Evolutionary conservation across 2,329 filamentous ascomycete genomes (phyloP).

Genomic region (Pseudogymnoascus pannorum): DNA sequence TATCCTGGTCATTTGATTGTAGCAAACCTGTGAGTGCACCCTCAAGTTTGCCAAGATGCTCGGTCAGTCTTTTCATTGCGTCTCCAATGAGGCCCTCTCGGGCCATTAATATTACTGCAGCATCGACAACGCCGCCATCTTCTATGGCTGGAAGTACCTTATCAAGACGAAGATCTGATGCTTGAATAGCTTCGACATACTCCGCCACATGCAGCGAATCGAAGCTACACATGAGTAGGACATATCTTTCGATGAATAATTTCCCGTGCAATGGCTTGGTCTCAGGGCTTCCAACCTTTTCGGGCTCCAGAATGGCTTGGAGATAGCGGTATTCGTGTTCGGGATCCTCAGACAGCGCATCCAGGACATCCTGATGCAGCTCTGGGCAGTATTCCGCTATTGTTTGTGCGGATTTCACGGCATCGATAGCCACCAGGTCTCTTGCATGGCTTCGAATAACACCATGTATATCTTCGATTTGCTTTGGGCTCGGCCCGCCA

Average conservation of each 20-base stretch:
- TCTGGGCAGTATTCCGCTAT: constrained; percentile 49
- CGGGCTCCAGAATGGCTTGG: constrained; percentile 64
- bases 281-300: constrained; percentile 30
- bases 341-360: constrained; percentile 44
- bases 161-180: constrained; percentile 71
- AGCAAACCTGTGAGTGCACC: constrained; percentile 70
- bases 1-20: constrained; percentile 48
- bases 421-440: constrained; percentile 51
- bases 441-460: constrained; percentile 50
- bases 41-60: constrained; percentile 72
- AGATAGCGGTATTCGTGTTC: constrained; percentile 59
- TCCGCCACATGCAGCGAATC: constrained; percentile 75
- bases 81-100: constrained; percentile 75
- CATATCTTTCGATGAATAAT: constrained; percentile 72
- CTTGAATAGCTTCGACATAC: constrained; percentile 70
- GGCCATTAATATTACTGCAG: constrained; percentile 83
- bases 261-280: constrained; percentile 36
- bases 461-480: constrained; percentile 61
- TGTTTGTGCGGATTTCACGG: constrained; percentile 46
- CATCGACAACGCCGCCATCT: constrained; percentile 81
- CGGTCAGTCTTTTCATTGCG: constrained; percentile 79
- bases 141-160: constrained; percentile 82
- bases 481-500: constrained; percentile 46
- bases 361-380: constrained; percentile 48
- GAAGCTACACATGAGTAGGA: constrained; percentile 85